Evolutionary conservation across 257 asterid genomes (phyloP).

Genomic region (Rauvolfia tetraphylla): DNA sequence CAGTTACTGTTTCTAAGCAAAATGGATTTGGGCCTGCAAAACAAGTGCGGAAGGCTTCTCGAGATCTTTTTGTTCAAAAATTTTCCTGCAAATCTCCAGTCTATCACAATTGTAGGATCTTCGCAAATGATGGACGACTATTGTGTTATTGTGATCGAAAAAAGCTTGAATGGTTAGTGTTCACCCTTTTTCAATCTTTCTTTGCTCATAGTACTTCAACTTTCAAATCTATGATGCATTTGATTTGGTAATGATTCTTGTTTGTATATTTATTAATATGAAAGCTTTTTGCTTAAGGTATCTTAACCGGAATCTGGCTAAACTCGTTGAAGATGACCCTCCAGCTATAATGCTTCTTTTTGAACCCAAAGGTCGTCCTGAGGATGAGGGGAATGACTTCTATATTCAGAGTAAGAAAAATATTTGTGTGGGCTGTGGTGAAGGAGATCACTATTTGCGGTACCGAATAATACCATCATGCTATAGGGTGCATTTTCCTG

Average conservation of each 20-base stretch:
- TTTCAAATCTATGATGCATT: slow-evolving; percentile 1
- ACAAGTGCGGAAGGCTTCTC: slow-evolving; percentile 48
- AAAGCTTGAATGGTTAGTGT: slow-evolving; percentile 85
- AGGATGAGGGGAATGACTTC: slow-evolving; percentile 92
- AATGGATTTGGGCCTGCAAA: slow-evolving; percentile 15
- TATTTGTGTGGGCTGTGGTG: slow-evolving; percentile 96
- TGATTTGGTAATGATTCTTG: background rate
- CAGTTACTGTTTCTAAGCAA: slow-evolving; percentile 42
- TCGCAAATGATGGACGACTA: slow-evolving; percentile 86
- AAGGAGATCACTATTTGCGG: slow-evolving; percentile 91
- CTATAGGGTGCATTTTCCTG: slow-evolving; percentile 95
- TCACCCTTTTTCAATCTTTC: background rate
- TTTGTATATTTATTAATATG: background rate
- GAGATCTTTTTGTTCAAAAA: slow-evolving; percentile 78
- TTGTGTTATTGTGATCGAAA: slow-evolving; percentile 88
- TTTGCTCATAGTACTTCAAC: background rate
- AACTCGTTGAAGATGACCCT: slow-evolving; percentile 75
- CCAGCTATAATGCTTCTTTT: slow-evolving; percentile 82
- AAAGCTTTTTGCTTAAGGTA: slow-evolving; percentile 50
- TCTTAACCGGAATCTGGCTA: slow-evolving; percentile 72
- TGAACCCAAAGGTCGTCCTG: slow-evolving; percentile 99
- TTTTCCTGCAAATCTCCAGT: slow-evolving; percentile 97
- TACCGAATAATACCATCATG: slow-evolving; percentile 96
- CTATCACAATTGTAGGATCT: slow-evolving; percentile 94
- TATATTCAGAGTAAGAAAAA: slow-evolving; percentile 94